Evolutionary conservation across 192 early-diverging fungal genomes (phyloP).

Genomic region (Endogone sp.): DNA sequence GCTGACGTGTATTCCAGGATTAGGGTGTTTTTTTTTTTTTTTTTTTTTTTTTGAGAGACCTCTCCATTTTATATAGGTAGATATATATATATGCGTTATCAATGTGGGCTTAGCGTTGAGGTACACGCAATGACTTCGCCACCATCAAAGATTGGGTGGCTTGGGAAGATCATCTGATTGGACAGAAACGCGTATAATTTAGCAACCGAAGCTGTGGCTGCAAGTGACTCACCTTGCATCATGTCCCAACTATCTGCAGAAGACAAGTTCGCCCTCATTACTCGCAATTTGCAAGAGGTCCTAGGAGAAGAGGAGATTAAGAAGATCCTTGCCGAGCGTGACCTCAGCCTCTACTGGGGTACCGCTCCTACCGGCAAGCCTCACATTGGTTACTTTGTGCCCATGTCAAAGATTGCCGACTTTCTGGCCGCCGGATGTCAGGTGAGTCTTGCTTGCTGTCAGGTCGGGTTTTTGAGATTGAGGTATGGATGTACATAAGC

Average conservation of each 20-base stretch:
- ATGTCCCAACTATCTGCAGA: constrained; percentile 45
- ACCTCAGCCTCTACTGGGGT: constrained; percentile 96
- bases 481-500: background rate
- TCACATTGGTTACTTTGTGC: constrained; percentile 97
- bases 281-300: constrained; percentile 90
- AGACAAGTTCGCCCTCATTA: constrained; percentile 80
- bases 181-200: no score
- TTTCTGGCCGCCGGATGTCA: constrained; percentile 88
- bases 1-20: no score
- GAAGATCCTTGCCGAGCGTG: constrained; percentile 79
- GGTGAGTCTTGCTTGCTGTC: constrained; percentile 38
- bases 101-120: no score
- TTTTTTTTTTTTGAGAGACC: no score
- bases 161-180: no score
- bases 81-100: no score
- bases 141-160: no score
- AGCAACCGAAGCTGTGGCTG: no score
- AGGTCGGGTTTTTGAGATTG: background rate
- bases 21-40: no score
- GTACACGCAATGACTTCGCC: no score
- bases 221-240: no score
- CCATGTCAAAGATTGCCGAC: constrained; percentile 98
- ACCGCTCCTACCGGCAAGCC: constrained; percentile 95
- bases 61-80: no score
- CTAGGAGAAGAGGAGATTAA: constrained; percentile 87